Evolutionary conservation across 345 rosid species (phyloP).

Genomic region (Gossypium ekmanianum): DNA sequence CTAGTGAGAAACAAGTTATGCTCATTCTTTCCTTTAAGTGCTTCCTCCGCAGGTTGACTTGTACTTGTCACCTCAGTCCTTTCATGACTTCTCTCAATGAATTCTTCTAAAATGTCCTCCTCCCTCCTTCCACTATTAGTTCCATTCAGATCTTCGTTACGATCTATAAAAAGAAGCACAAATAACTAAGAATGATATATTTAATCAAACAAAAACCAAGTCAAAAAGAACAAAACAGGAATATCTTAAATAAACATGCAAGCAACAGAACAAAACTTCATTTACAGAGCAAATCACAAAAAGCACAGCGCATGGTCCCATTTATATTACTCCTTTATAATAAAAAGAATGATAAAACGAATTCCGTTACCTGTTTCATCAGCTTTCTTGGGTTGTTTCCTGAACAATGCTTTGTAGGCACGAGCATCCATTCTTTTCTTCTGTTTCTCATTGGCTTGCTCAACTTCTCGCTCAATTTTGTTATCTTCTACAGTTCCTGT

Average conservation of each 20-base stretch:
- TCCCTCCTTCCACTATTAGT: constrained; percentile 4
- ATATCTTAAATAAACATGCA: neutral
- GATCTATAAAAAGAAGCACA: constrained; percentile 24
- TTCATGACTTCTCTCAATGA: constrained; percentile 10
- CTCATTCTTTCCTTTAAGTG: constrained; percentile 14
- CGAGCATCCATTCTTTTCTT: constrained; percentile 32
- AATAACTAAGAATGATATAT: neutral
- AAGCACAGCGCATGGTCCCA: neutral
- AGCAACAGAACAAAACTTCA: neutral
- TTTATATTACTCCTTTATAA: neutral
- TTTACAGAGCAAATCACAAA: neutral
- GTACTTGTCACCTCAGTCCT: constrained; percentile 8
- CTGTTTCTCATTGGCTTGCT: constrained; percentile 2
- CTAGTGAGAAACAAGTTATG: neutral
- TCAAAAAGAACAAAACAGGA: neutral
- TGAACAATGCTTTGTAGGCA: constrained; percentile 42
- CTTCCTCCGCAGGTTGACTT: constrained; percentile 15
- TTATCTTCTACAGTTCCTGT: constrained; percentile 33
- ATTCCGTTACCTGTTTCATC: constrained; percentile 28
- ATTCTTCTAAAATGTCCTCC: constrained; percentile 16
- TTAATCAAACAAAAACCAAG: neutral
- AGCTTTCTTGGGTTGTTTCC: constrained; percentile 26
- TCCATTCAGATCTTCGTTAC: constrained; percentile 14
- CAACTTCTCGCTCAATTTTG: constrained; percentile 14
- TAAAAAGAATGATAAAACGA: neutral